Base-by-base conservation (phyloP, 306 rosid species). In the Malus fusca region DNA sequence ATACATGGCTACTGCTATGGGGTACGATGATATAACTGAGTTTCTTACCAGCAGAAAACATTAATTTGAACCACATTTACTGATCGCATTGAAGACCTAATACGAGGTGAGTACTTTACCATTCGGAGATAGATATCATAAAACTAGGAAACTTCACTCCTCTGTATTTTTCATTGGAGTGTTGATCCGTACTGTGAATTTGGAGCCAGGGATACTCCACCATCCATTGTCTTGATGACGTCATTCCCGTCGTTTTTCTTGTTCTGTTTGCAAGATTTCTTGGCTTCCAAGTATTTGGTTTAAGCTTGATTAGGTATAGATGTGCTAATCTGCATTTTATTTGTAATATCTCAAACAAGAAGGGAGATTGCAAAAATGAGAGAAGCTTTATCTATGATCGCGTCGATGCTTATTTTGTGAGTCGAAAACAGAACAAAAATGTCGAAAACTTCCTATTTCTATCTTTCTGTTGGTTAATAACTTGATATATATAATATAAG, bases 1-100 rank as follows among this genome's bases (percentile, higher is more conserved):
- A 69, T 80, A 82, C 74, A 80, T 92, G 86, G 92, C 97, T 60
- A 83, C 70, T 67, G 80, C 82, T 56, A 83, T 92, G 85, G 90
- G 93, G 1, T 75, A 88, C 42, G 81, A 82, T 64, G 88, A 79
- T 55, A 82, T 90, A 6, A 81, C 77, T 26, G 73, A 84, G 53
- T 86, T 84, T 76, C 97, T 92, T 31, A 31, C 73, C 31, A 73
- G 77, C 74, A 84, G 59, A 68, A 92, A 91, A 66, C 90, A 88
- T 11, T 69, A 56, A 48, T 21, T 55, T 46, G 53, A 46, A 14
- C 53, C 1, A 4, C 7, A 46, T 46, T 48, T 48, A 48, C 21
- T 15, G 8, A 48, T 48, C 0, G 55, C 55, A 48, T 1, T 48
- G 55, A 48, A 0, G 8, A 48, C 21, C 55, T 4, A 1, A 48